Percentiles rank a stretch among this genome's conserved stretches.
Conservation (phyloP, 148 eudicot species). For the Cornus controversa region DNA sequence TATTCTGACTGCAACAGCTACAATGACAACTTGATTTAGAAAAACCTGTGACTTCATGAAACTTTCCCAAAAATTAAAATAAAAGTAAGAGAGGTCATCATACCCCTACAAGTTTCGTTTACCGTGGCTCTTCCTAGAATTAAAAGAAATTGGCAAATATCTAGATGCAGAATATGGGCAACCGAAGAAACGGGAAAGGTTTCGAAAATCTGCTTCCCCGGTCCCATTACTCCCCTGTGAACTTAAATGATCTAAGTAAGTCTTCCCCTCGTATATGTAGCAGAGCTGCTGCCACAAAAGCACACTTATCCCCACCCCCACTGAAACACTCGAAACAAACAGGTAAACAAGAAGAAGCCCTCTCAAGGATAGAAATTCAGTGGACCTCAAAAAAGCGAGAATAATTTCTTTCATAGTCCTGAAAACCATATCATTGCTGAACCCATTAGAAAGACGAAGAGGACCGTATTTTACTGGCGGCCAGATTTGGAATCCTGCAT, state of each 20-base stretch:
- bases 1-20: neutral
- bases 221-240: constrained; percentile 43
- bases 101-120: constrained; percentile 29
- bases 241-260: constrained; percentile 70
- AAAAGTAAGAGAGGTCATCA: neutral
- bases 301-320: constrained; percentile 71
- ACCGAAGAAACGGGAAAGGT: constrained; percentile 71
- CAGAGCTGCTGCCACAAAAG: constrained; percentile 94
- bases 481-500: constrained; percentile 41
- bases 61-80: neutral
- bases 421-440: constrained; percentile 21
- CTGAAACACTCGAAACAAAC: constrained; percentile 71
- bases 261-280: constrained; percentile 78
- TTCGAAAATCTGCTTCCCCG: constrained; percentile 63
- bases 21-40: neutral
- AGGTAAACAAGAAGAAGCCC: constrained; percentile 81
- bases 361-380: constrained; percentile 54
- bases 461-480: constrained; percentile 45
- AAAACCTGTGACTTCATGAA: neutral
- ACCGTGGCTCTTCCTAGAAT: constrained; percentile 57
- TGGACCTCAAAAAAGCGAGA: constrained; percentile 55
- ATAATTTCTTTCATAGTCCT: constrained; percentile 35
- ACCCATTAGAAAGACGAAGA: constrained; percentile 18
- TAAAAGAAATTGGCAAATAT: constrained; percentile 51
- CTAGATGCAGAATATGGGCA: constrained; percentile 40